phyloP scores from a whole-genome alignment of 176 grass and related monocot species.

The Paspalum vaginatum region DNA sequence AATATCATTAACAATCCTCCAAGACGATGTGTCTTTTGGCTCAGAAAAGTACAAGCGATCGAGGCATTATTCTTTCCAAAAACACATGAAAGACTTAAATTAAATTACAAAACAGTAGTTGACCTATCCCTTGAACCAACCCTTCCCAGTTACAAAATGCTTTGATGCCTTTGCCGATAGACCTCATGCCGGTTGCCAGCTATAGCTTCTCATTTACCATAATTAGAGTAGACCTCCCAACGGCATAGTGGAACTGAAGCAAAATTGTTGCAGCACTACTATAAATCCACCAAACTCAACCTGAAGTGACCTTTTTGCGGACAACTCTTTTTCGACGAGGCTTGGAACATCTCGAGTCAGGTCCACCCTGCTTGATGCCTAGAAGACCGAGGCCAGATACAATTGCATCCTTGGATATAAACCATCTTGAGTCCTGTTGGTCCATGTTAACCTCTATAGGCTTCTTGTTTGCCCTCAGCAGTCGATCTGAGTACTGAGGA shows the following conservation, averaged over 20 bases:
- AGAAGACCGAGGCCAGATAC: conserved; percentile 90
- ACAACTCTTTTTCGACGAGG: conserved; percentile 87
- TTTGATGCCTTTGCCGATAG: not conserved
- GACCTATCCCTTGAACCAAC: conserved; percentile 24
- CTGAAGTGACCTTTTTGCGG: conserved; percentile 70
- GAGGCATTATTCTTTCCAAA: conserved; percentile 29
- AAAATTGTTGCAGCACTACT: conserved; percentile 65
- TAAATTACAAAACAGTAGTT: conserved; percentile 37
- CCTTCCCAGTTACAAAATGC: not conserved
- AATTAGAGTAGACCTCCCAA: conserved; percentile 14
- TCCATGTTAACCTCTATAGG: conserved; percentile 54
- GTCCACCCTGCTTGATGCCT: conserved; percentile 81
- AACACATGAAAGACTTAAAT: conserved; percentile 3
- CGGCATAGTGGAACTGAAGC: conserved; percentile 47
- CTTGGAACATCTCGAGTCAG: conserved; percentile 55
- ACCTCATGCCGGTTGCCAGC: not conserved
- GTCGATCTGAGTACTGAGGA: conserved; percentile 68
- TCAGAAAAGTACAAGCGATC: conserved; percentile 33
- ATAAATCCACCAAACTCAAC: conserved; percentile 53
- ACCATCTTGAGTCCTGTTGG: conserved; percentile 81
- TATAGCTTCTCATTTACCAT: conserved; percentile 3
- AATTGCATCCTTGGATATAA: conserved; percentile 93
- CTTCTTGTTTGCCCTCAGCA: conserved; percentile 77
- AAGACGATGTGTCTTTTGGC: conserved; percentile 23
- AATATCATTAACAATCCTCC: not conserved